A percentile compares a stretch with the other conserved stretches of the same genome.
phyloP scores from a whole-genome alignment of 352 stramenopile species.

The Thalassiosira gravida region DNA sequence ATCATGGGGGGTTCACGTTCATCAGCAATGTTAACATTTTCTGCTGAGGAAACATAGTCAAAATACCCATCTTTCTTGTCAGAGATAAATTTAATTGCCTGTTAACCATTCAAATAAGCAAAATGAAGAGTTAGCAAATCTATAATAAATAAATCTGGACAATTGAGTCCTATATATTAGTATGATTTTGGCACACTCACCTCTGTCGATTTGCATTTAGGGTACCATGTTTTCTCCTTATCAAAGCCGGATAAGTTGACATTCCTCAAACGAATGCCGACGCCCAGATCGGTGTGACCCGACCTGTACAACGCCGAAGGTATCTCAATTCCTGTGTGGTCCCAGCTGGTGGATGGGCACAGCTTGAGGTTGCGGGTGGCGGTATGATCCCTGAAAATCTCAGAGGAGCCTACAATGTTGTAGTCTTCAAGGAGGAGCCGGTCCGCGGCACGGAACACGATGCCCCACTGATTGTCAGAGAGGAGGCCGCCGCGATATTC shows the following conservation, averaged over 20 bases:
- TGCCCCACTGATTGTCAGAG: slow-evolving; percentile 54
- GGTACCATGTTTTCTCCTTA: slow-evolving; percentile 41
- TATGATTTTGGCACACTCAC: slow-evolving; percentile 24
- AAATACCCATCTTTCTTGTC: slow-evolving; percentile 20
- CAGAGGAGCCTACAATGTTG: slow-evolving; percentile 28
- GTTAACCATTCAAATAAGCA: too few relatives aligned
- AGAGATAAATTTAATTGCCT: too few relatives aligned
- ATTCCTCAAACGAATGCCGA: slow-evolving; percentile 47
- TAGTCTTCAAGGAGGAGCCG: slow-evolving; percentile 32
- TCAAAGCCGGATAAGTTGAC: slow-evolving; percentile 57
- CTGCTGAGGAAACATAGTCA: slow-evolving; percentile 14
- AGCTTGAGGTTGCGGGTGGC: slow-evolving; percentile 29
- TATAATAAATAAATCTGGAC: too few relatives aligned
- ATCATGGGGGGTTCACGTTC: neutral
- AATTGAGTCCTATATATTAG: too few relatives aligned
- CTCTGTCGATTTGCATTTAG: slow-evolving; percentile 25
- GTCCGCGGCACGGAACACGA: slow-evolving; percentile 28
- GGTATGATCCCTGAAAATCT: slow-evolving; percentile 49
- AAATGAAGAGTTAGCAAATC: too few relatives aligned
- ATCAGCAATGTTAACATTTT: slow-evolving; percentile 26
- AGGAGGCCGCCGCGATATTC: slow-evolving; percentile 31
- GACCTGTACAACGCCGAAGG: slow-evolving; percentile 17
- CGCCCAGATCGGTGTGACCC: slow-evolving; percentile 21
- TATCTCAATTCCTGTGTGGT: slow-evolving; percentile 41
- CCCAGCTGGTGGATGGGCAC: slow-evolving; percentile 26